Evolutionary conservation across 2,329 filamentous ascomycete genomes (phyloP), one percentile per base, ranked within the genome.

Genomic region (Colletotrichum godetiae): DNA sequence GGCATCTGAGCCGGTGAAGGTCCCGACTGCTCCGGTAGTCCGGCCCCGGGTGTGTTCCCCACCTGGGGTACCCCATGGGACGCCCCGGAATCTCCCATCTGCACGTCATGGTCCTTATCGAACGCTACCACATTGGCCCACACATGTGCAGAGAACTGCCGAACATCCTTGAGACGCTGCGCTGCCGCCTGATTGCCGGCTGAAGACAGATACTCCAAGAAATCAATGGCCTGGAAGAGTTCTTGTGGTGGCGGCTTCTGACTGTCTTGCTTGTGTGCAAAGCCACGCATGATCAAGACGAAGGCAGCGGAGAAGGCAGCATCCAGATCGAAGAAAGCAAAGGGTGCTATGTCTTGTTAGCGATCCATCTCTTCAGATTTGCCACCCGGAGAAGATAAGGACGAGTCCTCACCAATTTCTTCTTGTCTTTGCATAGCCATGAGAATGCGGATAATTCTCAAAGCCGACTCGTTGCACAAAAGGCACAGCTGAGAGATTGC

Each of bases 251-350:
- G 78, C 3, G 76, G 73, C 27, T 78, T 75, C 27, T 73, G 71
- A 33, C 71, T 75, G 49, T 73, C 71, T 10, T 58, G 70, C 49
- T 73, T 73, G 24, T 78, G 74, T 1, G 79, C 75, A 53, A 80
- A 79, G 0, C 78, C 78, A 64, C 77, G 77, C 78, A 80, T 79
- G 11, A 77, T 75, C 1, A 80, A 55, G 4, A 78, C 74, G 60
- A 80, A 79, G 0, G 78, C 78, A 2, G 78, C 78, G 1, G 78
- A 79, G 35, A 80, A 80, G 0, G 78, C 78, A 3, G 78, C 78
- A 12, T 80, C 78, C 2, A 79, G 67, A 19, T 80, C 78, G 55
- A 80, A 80, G 31, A 76, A 79, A 1, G 78, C 78, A 46, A 80
- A 80, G 1, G 75, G 68, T 0, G 78, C 78, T 79, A 4, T 1